Conservation (phyloP, 805 yeast species). For the Kodamaea fukazawae region DNA sequence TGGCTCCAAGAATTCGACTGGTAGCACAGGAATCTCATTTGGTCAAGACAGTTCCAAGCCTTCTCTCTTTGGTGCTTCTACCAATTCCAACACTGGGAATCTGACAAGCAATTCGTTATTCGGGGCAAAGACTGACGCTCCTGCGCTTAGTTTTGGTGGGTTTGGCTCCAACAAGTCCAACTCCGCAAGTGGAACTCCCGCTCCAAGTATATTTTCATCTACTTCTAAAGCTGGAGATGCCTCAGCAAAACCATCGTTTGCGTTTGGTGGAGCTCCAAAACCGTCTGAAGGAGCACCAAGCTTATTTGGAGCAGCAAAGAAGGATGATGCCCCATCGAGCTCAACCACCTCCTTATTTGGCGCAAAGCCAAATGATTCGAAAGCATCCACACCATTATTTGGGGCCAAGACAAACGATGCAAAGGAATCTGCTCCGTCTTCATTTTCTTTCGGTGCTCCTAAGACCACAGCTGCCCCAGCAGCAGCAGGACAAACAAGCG, state of each 20-base stretch:
- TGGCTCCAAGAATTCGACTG: neutral
- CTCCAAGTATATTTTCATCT: slow-evolving; percentile 1
- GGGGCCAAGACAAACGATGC: slow-evolving; percentile 8
- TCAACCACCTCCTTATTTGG: no score
- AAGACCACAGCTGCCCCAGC: slow-evolving; percentile 8
- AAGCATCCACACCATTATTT: no score
- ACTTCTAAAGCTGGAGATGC: neutral
- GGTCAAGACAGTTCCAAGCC: no score
- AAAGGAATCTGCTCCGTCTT: neutral
- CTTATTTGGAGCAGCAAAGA: slow-evolving; percentile 8
- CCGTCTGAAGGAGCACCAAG: neutral
- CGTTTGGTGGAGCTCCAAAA: neutral
- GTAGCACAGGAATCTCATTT: neutral
- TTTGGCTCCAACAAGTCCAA: no score
- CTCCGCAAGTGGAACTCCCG: neutral
- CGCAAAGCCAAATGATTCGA: slow-evolving; percentile 8
- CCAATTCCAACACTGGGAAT: no score
- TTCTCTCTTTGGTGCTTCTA: no score
- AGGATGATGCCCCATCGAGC: neutral
- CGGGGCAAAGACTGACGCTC: no score
- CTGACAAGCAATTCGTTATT: no score
- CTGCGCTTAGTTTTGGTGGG: no score
- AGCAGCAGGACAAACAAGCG: neutral
- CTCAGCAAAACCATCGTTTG: neutral
- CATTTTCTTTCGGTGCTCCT: neutral